These are phyloP conservation scores for Auxenochlorella pyrenoidosa DNA, from an alignment of 139 green algal genomes.

Conservation along the genomic window DNA sequence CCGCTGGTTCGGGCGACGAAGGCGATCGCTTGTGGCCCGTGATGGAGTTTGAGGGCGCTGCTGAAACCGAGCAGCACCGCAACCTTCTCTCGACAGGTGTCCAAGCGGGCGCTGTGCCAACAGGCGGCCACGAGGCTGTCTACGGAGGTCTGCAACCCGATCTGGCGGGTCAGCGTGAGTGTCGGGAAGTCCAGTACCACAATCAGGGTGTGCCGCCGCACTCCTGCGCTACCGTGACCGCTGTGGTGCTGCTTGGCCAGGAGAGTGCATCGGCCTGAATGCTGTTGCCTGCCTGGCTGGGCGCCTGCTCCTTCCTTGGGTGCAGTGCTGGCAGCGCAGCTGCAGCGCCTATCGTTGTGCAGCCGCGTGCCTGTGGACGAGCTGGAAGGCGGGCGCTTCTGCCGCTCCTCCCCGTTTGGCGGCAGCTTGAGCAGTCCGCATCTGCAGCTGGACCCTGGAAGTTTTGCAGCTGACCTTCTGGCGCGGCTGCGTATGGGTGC, in stretches of 20 bases:
- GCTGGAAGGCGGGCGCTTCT: too few species aligned
- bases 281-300: too few species aligned
- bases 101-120: too few species aligned
- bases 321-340: constrained; percentile 25
- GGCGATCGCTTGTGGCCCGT: too few species aligned
- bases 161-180: constrained; percentile 8
- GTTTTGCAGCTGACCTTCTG: neutral
- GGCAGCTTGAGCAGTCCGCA: neutral
- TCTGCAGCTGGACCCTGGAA: neutral
- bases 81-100: too few species aligned
- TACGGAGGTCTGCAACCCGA: too few species aligned
- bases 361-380: too few species aligned
- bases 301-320: neutral
- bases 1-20: too few species aligned
- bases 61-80: too few species aligned
- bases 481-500: constrained; percentile 3
- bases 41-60: too few species aligned
- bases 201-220: neutral
- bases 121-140: too few species aligned
- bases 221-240: neutral
- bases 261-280: too few species aligned
- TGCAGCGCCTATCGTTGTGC: neutral
- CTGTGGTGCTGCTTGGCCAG: neutral
- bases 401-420: neutral
- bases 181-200: neutral